Evolutionary conservation across 176 grass and related monocot genomes (phyloP).

Genomic region (Lolium multiflorum): DNA sequence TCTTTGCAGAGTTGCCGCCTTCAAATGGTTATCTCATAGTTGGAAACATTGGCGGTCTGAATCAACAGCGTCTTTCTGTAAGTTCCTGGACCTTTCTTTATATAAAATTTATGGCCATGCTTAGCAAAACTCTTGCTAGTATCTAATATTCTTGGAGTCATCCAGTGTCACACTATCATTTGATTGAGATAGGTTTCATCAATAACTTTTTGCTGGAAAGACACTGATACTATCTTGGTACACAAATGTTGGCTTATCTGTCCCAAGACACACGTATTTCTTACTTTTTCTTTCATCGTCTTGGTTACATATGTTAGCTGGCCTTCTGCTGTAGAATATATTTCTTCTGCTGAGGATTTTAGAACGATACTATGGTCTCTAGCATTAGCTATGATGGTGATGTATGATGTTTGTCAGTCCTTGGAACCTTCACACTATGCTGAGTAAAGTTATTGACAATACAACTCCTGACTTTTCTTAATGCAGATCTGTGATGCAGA

Average conservation of each 20-base stretch:
- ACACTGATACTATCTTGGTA: slow-evolving; percentile 7
- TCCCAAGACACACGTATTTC: background rate
- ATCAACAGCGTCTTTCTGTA: slow-evolving; percentile 96
- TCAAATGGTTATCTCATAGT: slow-evolving; percentile 98
- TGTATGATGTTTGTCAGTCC: slow-evolving; percentile 23
- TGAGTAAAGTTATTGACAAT: slow-evolving; percentile 41
- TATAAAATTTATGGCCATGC: background rate
- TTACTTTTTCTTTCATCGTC: background rate
- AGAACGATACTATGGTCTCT: background rate
- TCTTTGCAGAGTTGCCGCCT: slow-evolving; percentile 65
- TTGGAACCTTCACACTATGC: slow-evolving; percentile 35
- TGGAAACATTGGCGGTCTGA: slow-evolving; percentile 96
- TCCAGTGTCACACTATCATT: slow-evolving; percentile 1
- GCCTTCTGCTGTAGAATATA: slow-evolving; percentile 9
- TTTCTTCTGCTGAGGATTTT: slow-evolving; percentile 28
- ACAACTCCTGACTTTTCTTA: slow-evolving; percentile 1
- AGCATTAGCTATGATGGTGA: slow-evolving; percentile 23
- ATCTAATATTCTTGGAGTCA: background rate
- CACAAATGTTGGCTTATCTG: background rate
- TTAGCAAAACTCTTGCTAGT: slow-evolving; percentile 17
- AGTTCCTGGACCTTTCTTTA: too few species aligned
- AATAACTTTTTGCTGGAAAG: slow-evolving; percentile 19
- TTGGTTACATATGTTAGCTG: background rate
- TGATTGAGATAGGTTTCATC: background rate
- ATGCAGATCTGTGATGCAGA: slow-evolving; percentile 95